Evolutionary conservation across 768 basidiomycete species (phyloP), one percentile per base, ranked within the genome.

Genomic region (Tylopilus rubrobrunneus): DNA sequence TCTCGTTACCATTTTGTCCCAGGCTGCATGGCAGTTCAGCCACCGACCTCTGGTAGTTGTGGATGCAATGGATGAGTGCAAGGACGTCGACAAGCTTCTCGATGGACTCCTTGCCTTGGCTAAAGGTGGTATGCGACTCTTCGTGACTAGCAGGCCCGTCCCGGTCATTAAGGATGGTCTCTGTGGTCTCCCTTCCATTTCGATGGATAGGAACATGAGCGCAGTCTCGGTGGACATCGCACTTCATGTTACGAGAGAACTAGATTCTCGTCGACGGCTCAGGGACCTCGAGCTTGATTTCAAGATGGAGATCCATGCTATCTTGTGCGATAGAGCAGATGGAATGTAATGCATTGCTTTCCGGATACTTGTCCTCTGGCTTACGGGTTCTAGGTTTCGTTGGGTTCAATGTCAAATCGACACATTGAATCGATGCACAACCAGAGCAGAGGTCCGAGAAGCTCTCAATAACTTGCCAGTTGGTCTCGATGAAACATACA

Each of bases 61-160:
- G 1, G 63, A 64, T n/a, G 62, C 63, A 11, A 41, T 62, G 11
- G 62, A 65, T 19, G 62, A 64, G 39, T 64, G 63, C 43, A 31
- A 50, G 7, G 51, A 46, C 1, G 21, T 48, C 2, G 48, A 58
- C 7, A 45, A 50, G 8, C 52, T 63, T 7, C 52, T 65, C 2
- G n/a, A 17, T 5, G 45, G 15, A 8, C 37, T 60, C 6, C 33
- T 48, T 27, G 55, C 14, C 2, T 9, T 64, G 14, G 54, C 63
- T 64, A 55, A 14, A 6, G 12, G 21, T 3, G 33, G 33, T 12
- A 34, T 34, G 12, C 11, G 11, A 12, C 33, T 34, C 7, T 34
- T 34, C 10, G 33, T 12, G 12, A 34, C 33, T 34, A 34, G 33
- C 33, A 7, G 33, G 12, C 33, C 33, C 11, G 10, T 34, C 10